phyloP scores from a whole-genome alignment of 2,329 filamentous ascomycete species.

The Plenodomus biglobosus region DNA sequence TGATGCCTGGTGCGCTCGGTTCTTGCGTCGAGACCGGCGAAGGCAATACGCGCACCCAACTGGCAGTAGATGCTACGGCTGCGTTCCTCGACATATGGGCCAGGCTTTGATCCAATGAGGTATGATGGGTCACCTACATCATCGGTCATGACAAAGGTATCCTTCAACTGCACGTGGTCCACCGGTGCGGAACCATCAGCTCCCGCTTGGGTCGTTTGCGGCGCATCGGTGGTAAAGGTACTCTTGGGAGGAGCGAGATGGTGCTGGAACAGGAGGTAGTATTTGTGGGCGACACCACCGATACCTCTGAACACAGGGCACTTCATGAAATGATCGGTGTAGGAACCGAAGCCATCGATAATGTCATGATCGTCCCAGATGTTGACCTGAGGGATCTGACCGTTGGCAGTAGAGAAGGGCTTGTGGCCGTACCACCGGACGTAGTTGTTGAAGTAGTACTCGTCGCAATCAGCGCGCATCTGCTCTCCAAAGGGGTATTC shows the following conservation, averaged over 20 bases:
- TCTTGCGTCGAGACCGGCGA: slow-evolving; percentile 61
- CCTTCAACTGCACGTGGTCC: slow-evolving; percentile 71
- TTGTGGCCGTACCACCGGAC: slow-evolving; percentile 69
- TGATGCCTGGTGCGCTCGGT: slow-evolving; percentile 86
- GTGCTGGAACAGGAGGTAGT: slow-evolving; percentile 69
- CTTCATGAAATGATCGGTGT: slow-evolving; percentile 68
- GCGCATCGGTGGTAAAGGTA: slow-evolving; percentile 78
- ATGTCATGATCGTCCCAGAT: slow-evolving; percentile 69
- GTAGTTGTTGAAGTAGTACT: slow-evolving; percentile 65
- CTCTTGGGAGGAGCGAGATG: slow-evolving; percentile 82
- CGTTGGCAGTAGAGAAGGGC: slow-evolving; percentile 61
- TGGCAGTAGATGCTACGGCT: slow-evolving; percentile 65
- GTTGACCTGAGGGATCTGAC: slow-evolving; percentile 65
- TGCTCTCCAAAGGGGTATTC: slow-evolving; percentile 66
- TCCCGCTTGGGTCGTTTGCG: slow-evolving; percentile 51
- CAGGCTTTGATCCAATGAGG: slow-evolving; percentile 74
- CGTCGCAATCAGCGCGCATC: slow-evolving; percentile 61
- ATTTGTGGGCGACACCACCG: slow-evolving; percentile 60
- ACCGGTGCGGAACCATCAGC: slow-evolving; percentile 54
- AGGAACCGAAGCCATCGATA: slow-evolving; percentile 67
- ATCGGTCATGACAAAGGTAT: slow-evolving; percentile 69
- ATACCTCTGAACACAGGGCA: slow-evolving; percentile 67
- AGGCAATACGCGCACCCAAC: slow-evolving; percentile 65
- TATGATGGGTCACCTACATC: slow-evolving; percentile 68
- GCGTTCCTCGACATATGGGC: slow-evolving; percentile 64